Evolutionary conservation across 768 basidiomycete genomes (phyloP).

Genomic region (Russula brevipes): DNA sequence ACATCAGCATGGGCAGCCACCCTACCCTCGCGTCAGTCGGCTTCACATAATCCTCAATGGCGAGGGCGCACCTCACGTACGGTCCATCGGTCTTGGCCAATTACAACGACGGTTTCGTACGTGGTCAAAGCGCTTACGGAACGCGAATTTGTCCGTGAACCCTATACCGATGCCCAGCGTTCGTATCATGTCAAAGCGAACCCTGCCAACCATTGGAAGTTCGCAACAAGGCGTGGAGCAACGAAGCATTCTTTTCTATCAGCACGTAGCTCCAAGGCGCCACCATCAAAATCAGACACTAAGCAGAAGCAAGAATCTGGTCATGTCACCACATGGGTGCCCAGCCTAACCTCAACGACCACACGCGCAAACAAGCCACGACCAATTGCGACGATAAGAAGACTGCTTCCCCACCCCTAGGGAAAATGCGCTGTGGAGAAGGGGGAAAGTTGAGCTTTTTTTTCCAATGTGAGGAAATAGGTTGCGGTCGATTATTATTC

Average conservation of each 20-base stretch:
- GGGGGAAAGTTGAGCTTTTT: background rate
- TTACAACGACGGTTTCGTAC: background rate
- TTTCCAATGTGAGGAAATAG: background rate
- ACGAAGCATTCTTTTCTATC: background rate
- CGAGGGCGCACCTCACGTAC: slow-evolving; percentile 2
- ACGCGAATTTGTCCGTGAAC: slow-evolving; percentile 3
- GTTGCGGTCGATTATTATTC: background rate
- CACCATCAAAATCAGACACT: slow-evolving; percentile 14
- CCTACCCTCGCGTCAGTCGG: background rate
- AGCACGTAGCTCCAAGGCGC: slow-evolving; percentile 1
- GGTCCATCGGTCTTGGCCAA: background rate
- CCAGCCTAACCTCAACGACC: background rate
- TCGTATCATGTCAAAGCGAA: background rate
- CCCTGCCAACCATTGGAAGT: background rate
- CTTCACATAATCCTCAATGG: background rate
- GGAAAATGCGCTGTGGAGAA: background rate
- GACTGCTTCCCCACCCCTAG: background rate
- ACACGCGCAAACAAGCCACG: background rate
- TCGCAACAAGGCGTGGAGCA: background rate
- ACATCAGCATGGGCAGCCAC: background rate
- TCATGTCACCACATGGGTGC: background rate
- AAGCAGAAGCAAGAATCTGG: background rate
- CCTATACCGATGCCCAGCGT: background rate
- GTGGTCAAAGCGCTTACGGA: background rate
- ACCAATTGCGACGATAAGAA: slow-evolving; percentile 1